Base-by-base conservation (phyloP, 2,329 filamentous ascomycete species). In the Ceratocystis destructans region DNA sequence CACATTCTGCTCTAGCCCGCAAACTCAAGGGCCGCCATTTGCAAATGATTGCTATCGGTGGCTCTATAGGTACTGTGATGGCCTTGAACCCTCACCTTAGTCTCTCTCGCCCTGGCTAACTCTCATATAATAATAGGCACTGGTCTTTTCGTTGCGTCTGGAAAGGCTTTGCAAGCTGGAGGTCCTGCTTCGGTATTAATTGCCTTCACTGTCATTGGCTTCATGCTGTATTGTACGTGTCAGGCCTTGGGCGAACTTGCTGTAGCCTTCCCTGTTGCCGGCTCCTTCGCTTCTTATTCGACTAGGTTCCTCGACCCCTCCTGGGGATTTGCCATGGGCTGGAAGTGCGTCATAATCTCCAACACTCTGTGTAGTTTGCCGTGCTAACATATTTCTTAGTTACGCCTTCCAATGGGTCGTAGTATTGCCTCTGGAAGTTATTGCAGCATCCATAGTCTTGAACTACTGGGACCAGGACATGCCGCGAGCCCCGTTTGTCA, bases 21-120 rank as follows among this genome's bases (percentile, higher is more conserved):
- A 87, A 85, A 74, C 77, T 96, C 70, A 94, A 95, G 76, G 85
- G 86, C 22, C 82, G 91, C 61, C 93, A 97, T 78, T 74, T 96
- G 73, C 92, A 96, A 78, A 96, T 96, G 93, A 96, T 96, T 79
- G 93, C 93, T 15, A 96, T 96, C 70, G 91, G 91, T 71, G 92
- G 92, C 55, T 93, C 89, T 10, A 96, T 96, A 72, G 89, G 88
- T 84, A 77, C 50, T 75, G 69, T 15, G 25, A 45, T 48, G n/a
- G 5, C 6, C 61, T 22, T 17, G n/a, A 25, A 28, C 8, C 5
- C 37, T 41, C 5, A 48, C 5, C 20, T 22, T 5, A 48, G 33
- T 15, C 2, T 20, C 37, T 45, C 20, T 20, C 46, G 22, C 41
- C 22, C 22, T 62, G 10, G 67, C 61, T 67, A 67, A 70, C 68